Evolutionary conservation across 345 rosid species (phyloP), one percentile per base, ranked within the genome.

Genomic region (Syzygium jambos): DNA sequence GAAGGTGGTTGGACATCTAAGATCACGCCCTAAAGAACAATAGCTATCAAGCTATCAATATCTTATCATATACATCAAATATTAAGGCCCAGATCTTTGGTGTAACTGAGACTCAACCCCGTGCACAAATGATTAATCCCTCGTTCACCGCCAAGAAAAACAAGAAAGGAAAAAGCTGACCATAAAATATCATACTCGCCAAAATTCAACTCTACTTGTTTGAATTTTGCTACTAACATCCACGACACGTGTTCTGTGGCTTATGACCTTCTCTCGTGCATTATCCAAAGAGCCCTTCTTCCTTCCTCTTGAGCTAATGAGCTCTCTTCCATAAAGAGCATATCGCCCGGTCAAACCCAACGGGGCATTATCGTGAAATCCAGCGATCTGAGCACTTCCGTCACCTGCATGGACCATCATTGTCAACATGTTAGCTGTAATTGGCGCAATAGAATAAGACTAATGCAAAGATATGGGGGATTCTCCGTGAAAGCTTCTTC

Each of bases 351-450:
- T 68, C 80, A 68, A 68, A 34, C 38, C 46, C 25, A 11, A 5
- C 46, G 78, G 80, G 80, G 80, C 80, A 38, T 38, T 73, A 73
- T 73, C 43, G 51, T 4, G 73, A 78, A 78, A 51, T 19, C 51
- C n/a, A 8, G 57, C 29, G 51, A 56, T 19, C 41, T 9, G 15
- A 38, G 43, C 16, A 59, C 65, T 29, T 63, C 78, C 86, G 55
- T 41, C 56, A 57, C 85, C 52, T 87, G 85, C 86, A 46, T 88
- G 93, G 88, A 90, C 90, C 92, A 88, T 91, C 92, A 91, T 94
- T 92, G 96, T 95, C 98, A 95, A 95, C 91, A 92, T 91, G 98
- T 93, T 97, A 96, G 98, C 94, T 97, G 95, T 92, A 94, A 92
- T 95, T 85, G 85, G 89, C 93, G 15, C 51, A 85, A 88, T 88